phyloP scores from a whole-genome alignment of 2,329 filamentous ascomycete genomes.

The Apiospora koreana region DNA sequence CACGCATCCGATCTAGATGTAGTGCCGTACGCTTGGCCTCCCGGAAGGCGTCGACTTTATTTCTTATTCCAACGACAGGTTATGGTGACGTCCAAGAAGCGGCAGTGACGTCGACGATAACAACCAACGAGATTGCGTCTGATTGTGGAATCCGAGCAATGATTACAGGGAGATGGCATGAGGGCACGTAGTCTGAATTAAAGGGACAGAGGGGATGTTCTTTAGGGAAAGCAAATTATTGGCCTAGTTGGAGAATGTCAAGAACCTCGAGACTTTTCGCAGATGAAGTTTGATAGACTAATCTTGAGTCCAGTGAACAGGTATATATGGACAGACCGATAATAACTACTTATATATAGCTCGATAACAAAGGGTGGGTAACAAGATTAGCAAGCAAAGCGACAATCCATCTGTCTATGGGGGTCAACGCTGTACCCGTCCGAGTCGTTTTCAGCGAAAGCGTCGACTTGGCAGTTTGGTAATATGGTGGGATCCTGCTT shows the following conservation, averaged over 20 bases:
- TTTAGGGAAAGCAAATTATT: no score
- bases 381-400: not conserved
- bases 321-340: no score
- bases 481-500: not conserved
- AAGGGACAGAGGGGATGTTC: no score
- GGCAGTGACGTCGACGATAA: not conserved
- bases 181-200: no score
- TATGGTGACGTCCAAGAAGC: not conserved
- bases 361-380: no score
- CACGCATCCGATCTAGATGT: not conserved
- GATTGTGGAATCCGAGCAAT: not conserved
- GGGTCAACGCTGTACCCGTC: not conserved
- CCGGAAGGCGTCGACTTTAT: not conserved
- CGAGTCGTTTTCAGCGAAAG: not conserved
- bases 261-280: no score
- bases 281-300: no score
- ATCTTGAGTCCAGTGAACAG: no score
- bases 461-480: not conserved
- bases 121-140: not conserved
- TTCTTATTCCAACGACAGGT: not conserved
- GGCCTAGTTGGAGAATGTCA: no score
- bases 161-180: no score
- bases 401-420: conserved; percentile 9
- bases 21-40: not conserved
- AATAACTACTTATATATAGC: no score